Percentiles rank a stretch among this genome's conserved stretches.
Conservation (phyloP, 2,329 filamentous ascomycete genomes). For the Fusarium sp. region DNA sequence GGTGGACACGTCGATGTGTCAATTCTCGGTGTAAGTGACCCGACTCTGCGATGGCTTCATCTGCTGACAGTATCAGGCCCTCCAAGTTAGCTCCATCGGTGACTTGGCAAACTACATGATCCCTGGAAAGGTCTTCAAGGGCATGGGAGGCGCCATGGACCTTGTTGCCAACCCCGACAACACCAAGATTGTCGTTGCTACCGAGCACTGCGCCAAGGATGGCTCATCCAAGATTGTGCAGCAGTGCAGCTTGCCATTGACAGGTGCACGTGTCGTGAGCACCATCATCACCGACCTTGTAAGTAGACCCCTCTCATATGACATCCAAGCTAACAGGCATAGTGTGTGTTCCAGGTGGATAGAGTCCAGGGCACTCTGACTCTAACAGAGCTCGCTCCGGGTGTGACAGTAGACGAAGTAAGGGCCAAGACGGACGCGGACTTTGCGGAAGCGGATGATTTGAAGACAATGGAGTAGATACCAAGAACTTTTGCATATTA, state of each 20-base stretch:
- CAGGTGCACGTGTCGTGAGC: conserved; percentile 74
- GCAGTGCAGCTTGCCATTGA: conserved; percentile 72
- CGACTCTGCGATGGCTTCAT: neutral
- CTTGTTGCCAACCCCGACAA: conserved; percentile 76
- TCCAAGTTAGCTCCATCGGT: conserved; percentile 82
- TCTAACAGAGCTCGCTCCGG: conserved; percentile 77
- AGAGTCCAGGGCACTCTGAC: conserved; percentile 70
- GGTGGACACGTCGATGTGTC: conserved; percentile 87
- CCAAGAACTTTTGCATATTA: conserved; percentile 12
- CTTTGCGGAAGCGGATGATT: conserved; percentile 70
- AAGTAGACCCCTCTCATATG: conserved; percentile 44
- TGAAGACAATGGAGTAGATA: conserved; percentile 60
- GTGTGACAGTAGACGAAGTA: conserved; percentile 75
- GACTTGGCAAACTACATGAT: conserved; percentile 94
- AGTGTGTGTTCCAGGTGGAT: conserved; percentile 79
- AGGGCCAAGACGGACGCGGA: conserved; percentile 76
- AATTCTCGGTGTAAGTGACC: conserved; percentile 72
- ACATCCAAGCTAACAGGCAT: conserved; percentile 11
- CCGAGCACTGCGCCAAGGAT: conserved; percentile 77
- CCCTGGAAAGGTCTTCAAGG: conserved; percentile 87
- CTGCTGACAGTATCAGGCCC: conserved; percentile 56
- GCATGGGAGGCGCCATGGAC: conserved; percentile 86
- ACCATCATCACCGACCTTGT: conserved; percentile 81
- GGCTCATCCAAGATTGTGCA: conserved; percentile 75
- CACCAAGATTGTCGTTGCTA: conserved; percentile 79